Base-by-base conservation (phyloP, 2,329 filamentous ascomycete genomes). In the Fusarium denticulatum region DNA sequence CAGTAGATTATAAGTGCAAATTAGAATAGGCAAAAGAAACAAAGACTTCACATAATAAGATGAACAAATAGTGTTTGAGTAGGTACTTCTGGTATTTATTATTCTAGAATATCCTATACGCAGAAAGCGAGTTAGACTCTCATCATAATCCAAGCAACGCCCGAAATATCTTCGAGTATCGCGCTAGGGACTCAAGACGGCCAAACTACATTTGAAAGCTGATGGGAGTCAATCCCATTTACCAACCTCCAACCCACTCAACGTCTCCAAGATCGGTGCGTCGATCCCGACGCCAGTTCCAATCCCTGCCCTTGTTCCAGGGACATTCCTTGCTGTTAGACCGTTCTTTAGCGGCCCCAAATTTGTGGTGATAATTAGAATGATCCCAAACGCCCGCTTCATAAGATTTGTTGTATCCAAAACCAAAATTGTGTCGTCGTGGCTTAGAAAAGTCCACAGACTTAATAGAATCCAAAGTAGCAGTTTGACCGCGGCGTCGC, bases 231-330 rank as follows among this genome's bases (percentile, higher is more conserved):
- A 79, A 82, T 83, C 77, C 91, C 91, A 18, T 73, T 83, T 93
- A 91, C 91, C 94, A 97, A 85, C 93, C 94, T 87, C 95, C 95
- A 91, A 97, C 94, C 92, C 96, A 97, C 90, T 97, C 95, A 86
- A 95, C 85, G 80, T 96, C 93, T 80, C 91, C 92, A 82, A 94
- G 89, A 85, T 93, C 92, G 80, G 87, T 83, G 77, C 88, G 88
- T 79, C 85, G 86, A 72, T 92, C 91, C 79, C 89, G 86, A 79
- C 88, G 88, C 88, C 88, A 90, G 73, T 88, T 88, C 85, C 85
- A 87, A 82, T 90, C 88, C 84, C 88, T 86, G 73, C 86, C 86
- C 80, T 87, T 88, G 73, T 83, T 87, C 85, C 88, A 88, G 66
- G 88, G 88, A 80, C 86, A 89, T 63, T 86, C 87, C 80, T 86